These are phyloP conservation scores for Phytopythium sindhum DNA, from an alignment of 352 stramenopile genomes.

Conservation along the genomic window DNA sequence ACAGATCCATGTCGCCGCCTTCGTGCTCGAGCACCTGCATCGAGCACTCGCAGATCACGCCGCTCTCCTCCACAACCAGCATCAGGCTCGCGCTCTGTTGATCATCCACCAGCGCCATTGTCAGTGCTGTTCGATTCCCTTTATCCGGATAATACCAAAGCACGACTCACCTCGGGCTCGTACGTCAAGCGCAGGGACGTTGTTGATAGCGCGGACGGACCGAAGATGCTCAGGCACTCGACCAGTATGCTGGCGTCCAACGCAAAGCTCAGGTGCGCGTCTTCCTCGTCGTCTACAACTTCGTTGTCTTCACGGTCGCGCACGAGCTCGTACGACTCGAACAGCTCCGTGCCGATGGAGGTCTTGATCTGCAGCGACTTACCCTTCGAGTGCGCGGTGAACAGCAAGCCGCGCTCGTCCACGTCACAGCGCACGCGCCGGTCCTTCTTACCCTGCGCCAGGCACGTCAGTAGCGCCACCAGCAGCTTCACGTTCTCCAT, in stretches of 20 bases:
- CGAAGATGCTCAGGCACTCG: constrained; percentile 83
- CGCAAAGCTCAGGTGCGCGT: constrained; percentile 62
- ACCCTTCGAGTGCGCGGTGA: constrained; percentile 78
- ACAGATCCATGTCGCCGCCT: constrained; percentile 56
- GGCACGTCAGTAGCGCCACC: constrained; percentile 65
- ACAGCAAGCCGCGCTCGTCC: constrained; percentile 56
- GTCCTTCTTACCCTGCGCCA: constrained; percentile 68
- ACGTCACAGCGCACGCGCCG: constrained; percentile 78
- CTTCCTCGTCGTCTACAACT: constrained; percentile 22
- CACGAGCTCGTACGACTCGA: constrained; percentile 60
- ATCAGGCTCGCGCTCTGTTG: constrained; percentile 51
- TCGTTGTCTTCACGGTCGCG: constrained; percentile 10
- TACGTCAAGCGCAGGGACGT: constrained; percentile 79
- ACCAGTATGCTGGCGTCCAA: constrained; percentile 69
- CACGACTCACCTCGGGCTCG: constrained; percentile 30
- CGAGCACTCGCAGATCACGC: constrained; percentile 82
- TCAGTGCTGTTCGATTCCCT: constrained; percentile 1
- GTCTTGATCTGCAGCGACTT: constrained; percentile 89
- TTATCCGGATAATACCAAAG: background rate
- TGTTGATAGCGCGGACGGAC: constrained; percentile 49
- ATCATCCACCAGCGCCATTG: constrained; percentile 8
- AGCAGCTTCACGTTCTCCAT: constrained; percentile 73
- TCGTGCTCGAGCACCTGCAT: constrained; percentile 82
- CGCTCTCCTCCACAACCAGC: constrained; percentile 77
- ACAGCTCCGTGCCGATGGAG: constrained; percentile 68